Evolutionary conservation across 2,329 filamentous ascomycete species (phyloP).

Genomic region (Aspergillus aculeatus): DNA sequence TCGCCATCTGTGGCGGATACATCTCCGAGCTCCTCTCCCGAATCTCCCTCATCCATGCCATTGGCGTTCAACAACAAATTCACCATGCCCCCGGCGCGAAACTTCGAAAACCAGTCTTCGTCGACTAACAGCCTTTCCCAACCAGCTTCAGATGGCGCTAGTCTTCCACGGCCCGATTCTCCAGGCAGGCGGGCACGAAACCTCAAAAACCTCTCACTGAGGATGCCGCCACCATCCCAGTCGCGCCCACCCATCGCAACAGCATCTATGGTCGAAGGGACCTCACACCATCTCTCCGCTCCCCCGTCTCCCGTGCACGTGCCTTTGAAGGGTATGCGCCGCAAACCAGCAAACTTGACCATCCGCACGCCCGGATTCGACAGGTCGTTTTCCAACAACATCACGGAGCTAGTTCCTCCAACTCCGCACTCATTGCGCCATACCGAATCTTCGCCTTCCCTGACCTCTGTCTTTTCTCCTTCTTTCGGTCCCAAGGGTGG

Average conservation of each 20-base stretch:
- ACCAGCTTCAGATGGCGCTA: conserved; percentile 22
- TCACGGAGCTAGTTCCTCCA: conserved; percentile 55
- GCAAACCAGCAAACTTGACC: conserved; percentile 60
- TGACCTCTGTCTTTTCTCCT: conserved; percentile 54
- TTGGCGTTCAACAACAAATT: conserved; percentile 21
- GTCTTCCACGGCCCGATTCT: conserved; percentile 42
- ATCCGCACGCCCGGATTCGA: conserved; percentile 57
- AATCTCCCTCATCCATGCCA: conserved; percentile 77
- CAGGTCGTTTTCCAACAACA: conserved; percentile 48
- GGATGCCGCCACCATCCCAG: conserved; percentile 52
- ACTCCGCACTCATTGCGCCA: conserved; percentile 60
- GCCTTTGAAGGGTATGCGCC: conserved; percentile 53
- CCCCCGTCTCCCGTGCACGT: conserved; percentile 59
- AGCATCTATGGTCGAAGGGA: conserved; percentile 47
- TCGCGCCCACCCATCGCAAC: conserved; percentile 50
- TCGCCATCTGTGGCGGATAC: conserved; percentile 86
- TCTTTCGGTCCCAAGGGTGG: conserved; percentile 50
- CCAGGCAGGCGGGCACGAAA: conserved; percentile 53
- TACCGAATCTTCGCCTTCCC: conserved; percentile 62
- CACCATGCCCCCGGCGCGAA: conserved; percentile 26
- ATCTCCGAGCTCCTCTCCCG: conserved; percentile 87
- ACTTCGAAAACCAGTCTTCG: conserved; percentile 27
- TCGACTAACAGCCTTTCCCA: conserved; percentile 29
- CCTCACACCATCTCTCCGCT: conserved; percentile 45
- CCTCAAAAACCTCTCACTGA: conserved; percentile 63